Base-by-base conservation (phyloP, 768 basidiomycete species). In the Mycena kentingensis region DNA sequence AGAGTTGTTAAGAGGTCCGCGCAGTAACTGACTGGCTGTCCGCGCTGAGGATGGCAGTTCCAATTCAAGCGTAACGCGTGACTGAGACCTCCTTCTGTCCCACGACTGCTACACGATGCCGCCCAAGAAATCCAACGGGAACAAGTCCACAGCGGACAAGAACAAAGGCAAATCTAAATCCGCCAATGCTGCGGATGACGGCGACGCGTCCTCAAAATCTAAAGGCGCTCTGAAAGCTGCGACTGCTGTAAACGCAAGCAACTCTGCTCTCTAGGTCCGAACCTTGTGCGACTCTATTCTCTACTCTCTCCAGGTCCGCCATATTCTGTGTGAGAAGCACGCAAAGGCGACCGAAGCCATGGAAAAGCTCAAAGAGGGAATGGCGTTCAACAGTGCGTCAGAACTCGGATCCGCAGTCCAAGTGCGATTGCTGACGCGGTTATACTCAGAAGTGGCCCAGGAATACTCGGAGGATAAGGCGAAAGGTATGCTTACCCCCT, bases 381-480 rank as follows among this genome's bases (percentile, higher is more conserved):
- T 88, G 61, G 71, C 88, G 11, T 93, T 93, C 65, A 88, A 92
- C 70, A 93, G 55, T 57, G 43, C 46, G 15, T 41, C 22, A 24
- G n/a, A 8, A 22, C 31, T 28, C 41, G 19, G n/a, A 27, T 34
- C 26, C 31, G 36, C n/a, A 32, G 28, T 28, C n/a, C 3, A 7
- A 13, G 15, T 15, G 5, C 34, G 36, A 13, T 18, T 22, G 1
- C 34, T 49, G 22, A 46, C 29, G 25, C 21, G 22, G 13, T 5
- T 31, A 6, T 12, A 10, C 36, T 31, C 18, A 58, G 57, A 91
- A 68, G 88, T 92, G 28, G 91, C 91, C 5, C 86, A 91, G 63
- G 91, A 92, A 62, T 93, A 90, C 60, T 93, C 92, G 1, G 90
- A 92, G 67, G 91, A 93, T 71, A 93, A 93, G 65, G 91, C 91